Evolutionary conservation across 306 rosid species (phyloP), one percentile per base, ranked within the genome.

Genomic region (Abrus pulchellus): DNA sequence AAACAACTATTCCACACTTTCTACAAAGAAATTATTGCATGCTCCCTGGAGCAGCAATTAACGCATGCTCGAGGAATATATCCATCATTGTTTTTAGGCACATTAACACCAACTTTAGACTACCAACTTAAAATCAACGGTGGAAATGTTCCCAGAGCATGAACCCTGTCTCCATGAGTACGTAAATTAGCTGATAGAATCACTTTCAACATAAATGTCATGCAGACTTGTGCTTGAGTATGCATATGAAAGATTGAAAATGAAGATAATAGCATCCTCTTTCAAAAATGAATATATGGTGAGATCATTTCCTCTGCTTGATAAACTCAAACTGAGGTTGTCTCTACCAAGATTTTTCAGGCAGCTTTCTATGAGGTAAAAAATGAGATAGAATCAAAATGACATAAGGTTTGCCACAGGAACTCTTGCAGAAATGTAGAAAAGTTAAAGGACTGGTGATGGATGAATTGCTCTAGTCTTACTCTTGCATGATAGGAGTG

Each of bases 241-340:
- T 8, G 5, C 78, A 68, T 33, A 6, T 13, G n/a, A 28, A 3
- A 50, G 20, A 40, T 49, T 47, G 48, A 67, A 45, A n/a, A 59
- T 12, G 47, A 40, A 28, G 72, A 48, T 5, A 52, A 32, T 8
- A 27, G 5, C 62, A 30, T 40, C 50, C 14, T 1, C 49, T 60
- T 63, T 28, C 30, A 29, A 71, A 27, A 29, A 27, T 10, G n/a
- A 60, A 73, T 55, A 49, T 4, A 50, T 50, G 49, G 60, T 72
- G 53, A 72, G 33, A 62, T 32, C 20, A 41, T 63, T 54, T 72
- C n/a, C 52, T 40, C 50, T n/a, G 1, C 59, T 49, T 74, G 61
- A 77, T 41, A 8, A 61, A 48, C 27, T 70, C 56, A 78, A 55
- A 54, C 45, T 62, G 47, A 71, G 43, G 71, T 60, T 43, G 29